A percentile compares a stretch with the other conserved stretches of the same genome.
Evolutionary conservation across 2,329 filamentous ascomycete species (phyloP).

Genomic region (Aspergillus fumigatus): DNA sequence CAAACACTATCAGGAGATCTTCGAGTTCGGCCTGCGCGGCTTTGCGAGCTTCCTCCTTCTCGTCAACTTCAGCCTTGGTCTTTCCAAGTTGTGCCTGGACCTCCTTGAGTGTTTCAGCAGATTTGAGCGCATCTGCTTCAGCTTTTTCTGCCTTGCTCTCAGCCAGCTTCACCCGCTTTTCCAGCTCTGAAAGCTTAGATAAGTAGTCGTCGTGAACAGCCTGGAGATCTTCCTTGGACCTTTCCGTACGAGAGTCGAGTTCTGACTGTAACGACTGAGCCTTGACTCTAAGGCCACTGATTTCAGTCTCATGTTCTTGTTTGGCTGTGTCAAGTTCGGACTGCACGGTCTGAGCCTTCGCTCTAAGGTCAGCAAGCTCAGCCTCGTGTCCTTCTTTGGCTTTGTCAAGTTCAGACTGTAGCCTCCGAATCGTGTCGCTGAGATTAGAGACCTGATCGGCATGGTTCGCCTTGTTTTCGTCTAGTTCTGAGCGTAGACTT

Average conservation of each 20-base stretch:
- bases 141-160: slow-evolving; percentile 24
- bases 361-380: slow-evolving; percentile 57
- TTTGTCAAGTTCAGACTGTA: slow-evolving; percentile 44
- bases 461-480: slow-evolving; percentile 45
- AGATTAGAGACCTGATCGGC: slow-evolving; percentile 58
- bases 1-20: slow-evolving; percentile 75
- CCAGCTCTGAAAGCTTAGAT: slow-evolving; percentile 41
- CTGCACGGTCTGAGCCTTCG: slow-evolving; percentile 57
- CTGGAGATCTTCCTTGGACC: slow-evolving; percentile 53
- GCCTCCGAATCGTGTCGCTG: slow-evolving; percentile 51
- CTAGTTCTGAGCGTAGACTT: slow-evolving; percentile 48
- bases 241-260: slow-evolving; percentile 46
- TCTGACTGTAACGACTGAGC: slow-evolving; percentile 53
- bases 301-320: slow-evolving; percentile 48
- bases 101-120: slow-evolving; percentile 54
- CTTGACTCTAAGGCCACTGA: slow-evolving; percentile 53
- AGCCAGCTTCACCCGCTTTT: slow-evolving; percentile 47
- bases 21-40: slow-evolving; percentile 69
- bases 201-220: slow-evolving; percentile 50
- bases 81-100: slow-evolving; percentile 27
- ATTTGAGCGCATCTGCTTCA: slow-evolving; percentile 38
- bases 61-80: slow-evolving; percentile 29
- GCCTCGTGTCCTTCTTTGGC: slow-evolving; percentile 45
- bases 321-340: slow-evolving; percentile 44
- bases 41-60: slow-evolving; percentile 60